phyloP scores from a whole-genome alignment of 495 filamentous ascomycete species.

The Pseudevernia furfuracea region DNA sequence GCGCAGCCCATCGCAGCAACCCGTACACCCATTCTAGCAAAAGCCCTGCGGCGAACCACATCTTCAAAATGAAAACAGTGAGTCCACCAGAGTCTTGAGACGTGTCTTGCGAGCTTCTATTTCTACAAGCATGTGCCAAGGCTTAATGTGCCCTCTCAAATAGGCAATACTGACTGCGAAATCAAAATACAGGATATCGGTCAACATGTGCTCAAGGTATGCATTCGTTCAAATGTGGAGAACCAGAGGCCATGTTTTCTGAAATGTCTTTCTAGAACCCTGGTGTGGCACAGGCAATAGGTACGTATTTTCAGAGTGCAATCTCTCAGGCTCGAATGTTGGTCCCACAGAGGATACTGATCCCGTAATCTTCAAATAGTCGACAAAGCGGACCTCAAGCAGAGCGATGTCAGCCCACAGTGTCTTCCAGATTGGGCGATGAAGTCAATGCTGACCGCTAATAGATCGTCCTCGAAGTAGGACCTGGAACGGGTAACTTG shows the following conservation, averaged over 20 bases:
- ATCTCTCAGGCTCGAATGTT: not conserved
- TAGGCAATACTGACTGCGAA: not conserved
- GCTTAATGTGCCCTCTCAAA: not conserved
- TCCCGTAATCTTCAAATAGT: conserved; percentile 29
- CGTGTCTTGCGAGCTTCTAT: not conserved
- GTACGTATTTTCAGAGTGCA: not conserved
- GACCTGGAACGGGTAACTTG: conserved; percentile 77
- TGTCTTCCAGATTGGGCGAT: not conserved
- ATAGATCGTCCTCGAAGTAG: conserved; percentile 62
- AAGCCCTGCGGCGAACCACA: conserved; percentile 58
- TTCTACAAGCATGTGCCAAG: not conserved
- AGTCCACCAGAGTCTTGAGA: not conserved
- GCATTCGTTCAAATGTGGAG: not conserved
- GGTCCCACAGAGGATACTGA: not conserved
- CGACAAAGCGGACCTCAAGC: conserved; percentile 81
- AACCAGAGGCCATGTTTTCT: not conserved
- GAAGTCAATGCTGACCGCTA: conserved; percentile 5
- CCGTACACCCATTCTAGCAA: conserved; percentile 53
- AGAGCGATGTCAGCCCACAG: conserved; percentile 56
- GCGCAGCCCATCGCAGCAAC: conserved; percentile 35
- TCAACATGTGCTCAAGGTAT: conserved; percentile 67
- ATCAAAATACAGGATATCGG: conserved; percentile 46
- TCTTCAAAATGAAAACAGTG: conserved; percentile 75
- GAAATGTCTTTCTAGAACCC: conserved; percentile 59
- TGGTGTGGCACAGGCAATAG: conserved; percentile 77